Evolutionary conservation across 2,329 filamentous ascomycete species (phyloP), one percentile per base, ranked within the genome.

Genomic region (Neospermospora avenae): DNA sequence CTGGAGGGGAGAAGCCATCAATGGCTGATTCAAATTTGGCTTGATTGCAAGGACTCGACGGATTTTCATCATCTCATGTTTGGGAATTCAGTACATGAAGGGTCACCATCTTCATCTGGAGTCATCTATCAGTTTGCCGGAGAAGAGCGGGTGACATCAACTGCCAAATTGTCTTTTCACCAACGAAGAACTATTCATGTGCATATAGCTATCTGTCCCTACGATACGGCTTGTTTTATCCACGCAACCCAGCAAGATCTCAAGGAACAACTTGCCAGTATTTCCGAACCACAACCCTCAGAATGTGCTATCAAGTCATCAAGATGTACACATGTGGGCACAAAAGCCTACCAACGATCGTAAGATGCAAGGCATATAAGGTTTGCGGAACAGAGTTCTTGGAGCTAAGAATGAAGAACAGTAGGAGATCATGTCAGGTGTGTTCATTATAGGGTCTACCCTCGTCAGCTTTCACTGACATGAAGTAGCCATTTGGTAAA

Each of bases 1-100:
- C 5, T 81, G 77, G 74, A 77, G 80, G 55, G 84, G 82, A 1
- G 75, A 73, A 25, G 53, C 61, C 24, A 63, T 72, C 55, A 58
- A 60, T 35, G 14, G 35, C n/a, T 67, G 48, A 67, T 46, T 20
- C 35, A 25, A 24, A 11, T 11, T 14, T 18, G 24, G 46, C n/a
- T 39, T 60, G 53, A 46, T 46, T 52, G 39, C 34, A 7, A 39
- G 45, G 45, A 60, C 58, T 57, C 46, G 54, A 53, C 13, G n/a
- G 20, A 34, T 16, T 6, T 42, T 51, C 39, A 46, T 41, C 54
- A 22, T 35, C 34, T 37, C 10, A 42, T 53, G 42, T 59, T 46
- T 39, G 52, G 35, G 44, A 39, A 16, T 25, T 22, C 34, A 49
- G 16, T 35, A 25, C 44, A 8, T 20, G 3, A 49, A 49, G 42